Base-by-base conservation (phyloP, 192 early-diverging fungal genomes). In the Allomyces javanicus region DNA sequence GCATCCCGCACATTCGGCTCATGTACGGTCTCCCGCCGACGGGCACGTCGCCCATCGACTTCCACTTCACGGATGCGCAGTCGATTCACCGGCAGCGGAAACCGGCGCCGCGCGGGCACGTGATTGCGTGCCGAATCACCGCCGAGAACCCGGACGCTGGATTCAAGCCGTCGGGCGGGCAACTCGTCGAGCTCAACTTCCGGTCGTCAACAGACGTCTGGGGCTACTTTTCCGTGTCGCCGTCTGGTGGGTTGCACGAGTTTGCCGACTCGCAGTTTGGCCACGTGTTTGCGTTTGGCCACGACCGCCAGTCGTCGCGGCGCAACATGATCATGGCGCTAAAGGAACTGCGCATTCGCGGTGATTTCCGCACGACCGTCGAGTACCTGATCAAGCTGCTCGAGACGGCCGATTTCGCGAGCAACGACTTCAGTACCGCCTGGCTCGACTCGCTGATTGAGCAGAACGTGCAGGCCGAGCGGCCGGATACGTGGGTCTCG, bases 231-330 rank as follows among this genome's bases (percentile, higher is more conserved):
- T 93, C 90, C 9, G 94, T 98, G 58, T 90, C 86, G 70, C 82
- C 91, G 25, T 86, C 87, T 33, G 94, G 96, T 69, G 94, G 93
- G 68, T 82, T 98, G 68, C 96, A 98, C 77, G 96, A 98, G 73
- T 98, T 88, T 80, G 96, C 96, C n/a, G 96, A 98, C 73, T 94
- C 91, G 25, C 96, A 98, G 77, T 98, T 98, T 71, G 96, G 96
- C 43, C 96, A 98, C 78, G 90, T 98, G 66, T 98, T 98, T 69
- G 86, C 94, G 12, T 98, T 96, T 70, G 96, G 96, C 61, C 88
- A 90, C 63, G 91, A 91, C 71, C 84, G 96, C 71, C 88, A 91
- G 69, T 87, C 92, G 69, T 84, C 93, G 45, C 79, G 96, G 12
- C 91, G 94, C 80, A 93, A 95, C 72, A 89, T 98, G 85, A 88